These are phyloP conservation scores for Debaryomyces prosopidis DNA, from an alignment of 805 yeast species.

Conservation along the genomic window DNA sequence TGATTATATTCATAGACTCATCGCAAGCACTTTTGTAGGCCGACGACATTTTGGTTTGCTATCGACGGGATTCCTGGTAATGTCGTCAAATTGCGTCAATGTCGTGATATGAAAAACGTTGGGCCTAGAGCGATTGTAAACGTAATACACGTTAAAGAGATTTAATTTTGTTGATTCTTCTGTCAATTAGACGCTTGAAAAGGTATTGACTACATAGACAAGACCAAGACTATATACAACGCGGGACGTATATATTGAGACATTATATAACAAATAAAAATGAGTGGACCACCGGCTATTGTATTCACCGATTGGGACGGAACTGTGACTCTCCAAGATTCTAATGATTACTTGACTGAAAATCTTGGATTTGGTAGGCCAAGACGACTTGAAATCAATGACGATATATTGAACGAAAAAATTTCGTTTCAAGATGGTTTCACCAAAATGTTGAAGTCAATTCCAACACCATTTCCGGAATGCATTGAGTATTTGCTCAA, in stretches of 20 bases:
- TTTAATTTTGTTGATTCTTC: no score
- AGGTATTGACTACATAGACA: no score
- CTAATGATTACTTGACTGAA: constrained; percentile 90
- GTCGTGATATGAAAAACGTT: not conserved
- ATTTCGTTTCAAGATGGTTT: constrained; percentile 81
- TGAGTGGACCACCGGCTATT: constrained; percentile 54
- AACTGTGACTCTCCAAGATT: constrained; percentile 92
- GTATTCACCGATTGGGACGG: constrained; percentile 99
- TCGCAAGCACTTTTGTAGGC: not conserved
- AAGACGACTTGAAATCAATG: constrained; percentile 66
- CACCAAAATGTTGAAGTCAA: constrained; percentile 77
- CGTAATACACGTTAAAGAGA: no score
- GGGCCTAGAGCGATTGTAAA: no score
- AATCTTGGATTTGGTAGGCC: constrained; percentile 80
- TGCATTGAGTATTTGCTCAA: constrained; percentile 71
- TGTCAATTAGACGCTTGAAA: no score
- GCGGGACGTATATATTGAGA: no score
- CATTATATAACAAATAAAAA: not conserved
- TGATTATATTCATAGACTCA: not conserved
- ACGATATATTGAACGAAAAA: constrained; percentile 68
- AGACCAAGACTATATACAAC: no score
- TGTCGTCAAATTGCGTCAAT: not conserved
- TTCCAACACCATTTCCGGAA: constrained; percentile 72
- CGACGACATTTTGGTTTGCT: constrained; percentile 4
- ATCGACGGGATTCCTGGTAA: not conserved